Base-by-base conservation (phyloP, 2,329 filamentous ascomycete species). In the Curvularia sp. region DNA sequence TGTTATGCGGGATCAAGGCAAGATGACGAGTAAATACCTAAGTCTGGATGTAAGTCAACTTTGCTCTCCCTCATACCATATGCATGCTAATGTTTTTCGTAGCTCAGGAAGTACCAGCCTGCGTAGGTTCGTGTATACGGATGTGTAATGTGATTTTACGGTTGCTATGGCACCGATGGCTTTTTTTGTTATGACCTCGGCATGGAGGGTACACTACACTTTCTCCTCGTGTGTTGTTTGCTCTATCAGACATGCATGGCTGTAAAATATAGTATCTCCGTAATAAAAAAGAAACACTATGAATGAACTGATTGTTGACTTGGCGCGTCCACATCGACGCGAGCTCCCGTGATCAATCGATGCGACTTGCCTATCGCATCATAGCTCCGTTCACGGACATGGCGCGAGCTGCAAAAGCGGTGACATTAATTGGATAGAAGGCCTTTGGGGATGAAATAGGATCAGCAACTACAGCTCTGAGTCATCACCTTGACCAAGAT, bases 1-100 rank as follows among this genome's bases (percentile, higher is more conserved):
- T 50, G 93, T 99, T 10, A 98, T 97, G 81, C 85, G 95, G 66
- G 96, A 99, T 74, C 95, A 99, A 80, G 88, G 89, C 55, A 91
- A 92, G 57, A 99, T 98, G 79, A 96, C 90, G 71, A 96, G 91
- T 68, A 90, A 92, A 79, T 91, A 92, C 36, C 81, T 99, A 79
- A 98, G 93, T 57, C 82, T 99, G 70, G 95, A 99, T 88, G 93
- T 98, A 82, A 94, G 94, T 76, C 36, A 4, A 25, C 25, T 18
- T 9, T 21, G 9, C 5, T 21, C 12, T 49, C 5, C 12, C 21
- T 42, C 1, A 25, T 48, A 3, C 8, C 10, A n/a, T 13, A 43
- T 13, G 32, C 10, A 38, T 34, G 45, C 57, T 60, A 41, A 60
- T 36, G 1, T 15, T 36, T 1, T 49, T 43, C 3, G 21, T n/a